Evolutionary conservation across 352 stramenopile genomes (phyloP), one percentile per base, ranked within the genome.

Genomic region (Pilasporangium apinafurcum): DNA sequence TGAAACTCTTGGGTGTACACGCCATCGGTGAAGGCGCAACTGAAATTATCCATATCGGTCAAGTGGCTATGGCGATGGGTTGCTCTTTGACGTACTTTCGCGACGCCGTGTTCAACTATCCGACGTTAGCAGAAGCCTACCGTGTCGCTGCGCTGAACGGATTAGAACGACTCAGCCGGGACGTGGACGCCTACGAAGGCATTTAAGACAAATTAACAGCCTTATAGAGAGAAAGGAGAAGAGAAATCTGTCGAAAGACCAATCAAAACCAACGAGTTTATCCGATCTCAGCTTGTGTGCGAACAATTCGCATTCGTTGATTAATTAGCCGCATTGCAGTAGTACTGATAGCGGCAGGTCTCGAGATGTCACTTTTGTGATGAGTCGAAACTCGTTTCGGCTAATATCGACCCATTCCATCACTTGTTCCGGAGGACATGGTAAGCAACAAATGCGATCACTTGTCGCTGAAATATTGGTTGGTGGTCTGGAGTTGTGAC

Each of bases 11-110:
- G 37, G 85, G 85, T 21, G 85, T 96, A 27, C 85, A 96, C 53
- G 83, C 81, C 17, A 92, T 96, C 42, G 85, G 85, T 28, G 83
- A 96, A 44, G 83, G 83, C 12, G 85, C 85, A 10, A 96, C 83
- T 5, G 85, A 96, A 53, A 95, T 95, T 60, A 94, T 96, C 52
- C 85, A 96, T 56, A 96, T 96, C 44, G 85, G 85, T n/a, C 85
- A 96, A 53, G 85, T 95, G 16, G 75, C 73, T n/a, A 90, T 92
- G 51, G 70, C 72, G 29, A 87, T 87, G 74, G 65, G 48, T 21
- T 81, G 72, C 54, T 79, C 81, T 37, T 40, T 96, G 33, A 86
- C 85, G 24, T 95, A 95, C 64, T 95, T 96, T 55, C 75, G 81
- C 26, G 79, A 92, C 47, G 81, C 86, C 12, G 84, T 96, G 14